A percentile compares a stretch with the other conserved stretches of the same genome.
Evolutionary conservation across 495 filamentous ascomycete species (phyloP).

Genomic region (Podospora bellae-mahoneyi): DNA sequence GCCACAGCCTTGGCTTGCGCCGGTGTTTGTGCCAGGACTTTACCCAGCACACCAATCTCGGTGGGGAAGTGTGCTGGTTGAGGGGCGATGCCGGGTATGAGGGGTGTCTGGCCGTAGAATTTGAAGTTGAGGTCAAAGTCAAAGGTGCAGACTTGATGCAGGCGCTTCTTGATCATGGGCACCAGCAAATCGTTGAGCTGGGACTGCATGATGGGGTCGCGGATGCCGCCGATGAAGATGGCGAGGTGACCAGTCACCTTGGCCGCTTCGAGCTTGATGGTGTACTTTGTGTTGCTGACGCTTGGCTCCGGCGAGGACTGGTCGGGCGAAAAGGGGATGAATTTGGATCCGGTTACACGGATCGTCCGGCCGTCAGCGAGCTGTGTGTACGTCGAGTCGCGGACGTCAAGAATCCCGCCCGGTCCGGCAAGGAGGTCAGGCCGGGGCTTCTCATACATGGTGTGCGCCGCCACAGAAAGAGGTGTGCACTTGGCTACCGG

Average conservation of each 20-base stretch:
- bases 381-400: slow-evolving; percentile 37
- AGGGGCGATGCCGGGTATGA: background rate
- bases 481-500: slow-evolving; percentile 40
- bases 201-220: slow-evolving; percentile 33
- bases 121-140: slow-evolving; percentile 40
- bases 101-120: slow-evolving; percentile 35
- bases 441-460: slow-evolving; percentile 51
- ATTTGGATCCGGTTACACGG: slow-evolving; percentile 39
- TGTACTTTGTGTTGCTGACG: slow-evolving; percentile 26
- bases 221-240: slow-evolving; percentile 45
- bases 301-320: background rate
- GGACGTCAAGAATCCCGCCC: slow-evolving; percentile 44
- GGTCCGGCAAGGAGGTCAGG: slow-evolving; percentile 47
- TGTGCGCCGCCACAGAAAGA: slow-evolving; percentile 47
- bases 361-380: slow-evolving; percentile 39
- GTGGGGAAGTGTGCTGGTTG: background rate
- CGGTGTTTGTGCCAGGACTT: slow-evolving; percentile 42
- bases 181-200: slow-evolving; percentile 31
- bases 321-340: slow-evolving; percentile 19
- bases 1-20: slow-evolving; percentile 41
- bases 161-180: slow-evolving; percentile 23
- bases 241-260: slow-evolving; percentile 40
- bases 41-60: slow-evolving; percentile 43
- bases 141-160: slow-evolving; percentile 21
- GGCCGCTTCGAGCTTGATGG: slow-evolving; percentile 48